These are phyloP conservation scores for Coprinopsis sp. DNA, from an alignment of 768 basidiomycete genomes.

Conservation along the genomic window DNA sequence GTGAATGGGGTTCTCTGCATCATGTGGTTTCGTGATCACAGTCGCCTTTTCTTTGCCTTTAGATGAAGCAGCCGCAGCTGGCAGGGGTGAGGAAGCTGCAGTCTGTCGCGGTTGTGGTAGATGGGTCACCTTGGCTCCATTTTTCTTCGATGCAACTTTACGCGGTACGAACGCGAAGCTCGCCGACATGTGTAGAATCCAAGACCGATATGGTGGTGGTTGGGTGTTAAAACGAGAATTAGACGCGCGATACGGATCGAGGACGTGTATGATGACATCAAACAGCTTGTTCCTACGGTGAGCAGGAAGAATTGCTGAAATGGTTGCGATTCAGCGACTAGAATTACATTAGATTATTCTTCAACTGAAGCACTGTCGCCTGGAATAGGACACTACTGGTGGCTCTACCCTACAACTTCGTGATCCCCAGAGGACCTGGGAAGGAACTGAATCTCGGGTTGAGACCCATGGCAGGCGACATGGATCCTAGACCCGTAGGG, in stretches of 20 bases:
- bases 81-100: neutral
- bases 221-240: too few species aligned
- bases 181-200: neutral
- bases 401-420: neutral
- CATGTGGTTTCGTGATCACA: neutral
- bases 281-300: too few species aligned
- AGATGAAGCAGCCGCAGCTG: neutral
- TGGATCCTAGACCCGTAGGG: too few species aligned
- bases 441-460: slow-evolving; percentile 4
- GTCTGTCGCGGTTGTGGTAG: slow-evolving; percentile 1
- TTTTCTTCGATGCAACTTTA: slow-evolving; percentile 13
- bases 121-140: slow-evolving; percentile 10
- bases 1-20: neutral
- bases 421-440: neutral
- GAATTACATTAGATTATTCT: too few species aligned
- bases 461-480: slow-evolving; percentile 1
- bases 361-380: too few species aligned
- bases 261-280: too few species aligned
- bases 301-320: too few species aligned
- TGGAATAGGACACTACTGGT: neutral
- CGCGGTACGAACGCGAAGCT: slow-evolving; percentile 23
- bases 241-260: too few species aligned
- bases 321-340: too few species aligned
- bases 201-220: too few species aligned
- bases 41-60: slow-evolving; percentile 9